A percentile compares a stretch with the other conserved stretches of the same genome.
Evolutionary conservation across 768 basidiomycete species (phyloP).

Genomic region (Hygrophoropsis aurantiaca): DNA sequence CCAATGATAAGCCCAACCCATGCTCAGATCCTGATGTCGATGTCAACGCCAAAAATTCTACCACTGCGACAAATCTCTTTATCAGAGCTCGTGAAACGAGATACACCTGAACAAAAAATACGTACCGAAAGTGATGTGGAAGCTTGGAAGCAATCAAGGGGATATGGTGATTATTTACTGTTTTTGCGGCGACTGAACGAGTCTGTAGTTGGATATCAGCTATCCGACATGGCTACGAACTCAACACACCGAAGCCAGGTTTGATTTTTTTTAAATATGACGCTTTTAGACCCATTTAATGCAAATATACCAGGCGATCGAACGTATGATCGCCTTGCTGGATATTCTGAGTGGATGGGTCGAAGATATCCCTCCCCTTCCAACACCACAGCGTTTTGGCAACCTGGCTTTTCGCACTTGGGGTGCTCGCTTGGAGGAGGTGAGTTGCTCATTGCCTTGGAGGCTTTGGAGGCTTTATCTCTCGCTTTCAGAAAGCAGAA

Average conservation of each 20-base stretch:
- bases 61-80: conserved; percentile 32
- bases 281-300: not conserved
- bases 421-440: conserved; percentile 78
- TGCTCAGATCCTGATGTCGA: no score
- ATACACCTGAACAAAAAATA: conserved; percentile 54
- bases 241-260: conserved; percentile 23
- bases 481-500: conserved; percentile 48
- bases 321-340: conserved; percentile 53
- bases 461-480: no score
- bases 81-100: conserved; percentile 14
- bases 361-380: conserved; percentile 72
- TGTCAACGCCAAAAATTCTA: conserved; percentile 12
- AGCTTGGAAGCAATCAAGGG: conserved; percentile 67
- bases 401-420: conserved; percentile 89
- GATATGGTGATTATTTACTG: conserved; percentile 70
- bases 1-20: no score
- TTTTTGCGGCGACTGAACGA: conserved; percentile 79
- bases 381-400: conserved; percentile 83
- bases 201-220: conserved; percentile 64
- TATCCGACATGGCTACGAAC: conserved; percentile 45
- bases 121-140: conserved; percentile 71
- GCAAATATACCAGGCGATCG: conserved; percentile 41
- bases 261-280: not conserved
- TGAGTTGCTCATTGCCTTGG: conserved; percentile 27
- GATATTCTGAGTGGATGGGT: conserved; percentile 73